Evolutionary conservation across 805 yeast genomes (phyloP).

Genomic region (Saccharomycopsis capsularis): DNA sequence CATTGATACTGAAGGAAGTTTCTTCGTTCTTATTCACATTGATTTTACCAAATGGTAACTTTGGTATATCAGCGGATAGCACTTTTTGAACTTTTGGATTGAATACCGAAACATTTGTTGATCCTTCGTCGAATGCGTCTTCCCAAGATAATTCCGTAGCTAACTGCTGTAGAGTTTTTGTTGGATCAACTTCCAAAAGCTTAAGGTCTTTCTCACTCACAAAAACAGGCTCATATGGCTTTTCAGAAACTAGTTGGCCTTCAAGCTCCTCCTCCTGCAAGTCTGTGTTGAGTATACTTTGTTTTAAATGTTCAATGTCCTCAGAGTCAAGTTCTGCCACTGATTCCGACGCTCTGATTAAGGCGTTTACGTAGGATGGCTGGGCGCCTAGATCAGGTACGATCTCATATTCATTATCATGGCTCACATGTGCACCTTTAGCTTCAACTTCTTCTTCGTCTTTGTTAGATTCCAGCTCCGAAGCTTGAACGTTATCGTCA

Average conservation of each 20-base stretch:
- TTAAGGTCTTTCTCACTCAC: conserved; percentile 40
- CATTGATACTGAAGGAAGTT: conserved; percentile 23
- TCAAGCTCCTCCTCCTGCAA: conserved; percentile 25
- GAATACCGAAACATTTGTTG: conserved; percentile 27
- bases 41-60: conserved; percentile 10
- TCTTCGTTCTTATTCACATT: conserved; percentile 20
- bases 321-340: conserved; percentile 4
- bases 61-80: conserved; percentile 11
- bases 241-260: conserved; percentile 45
- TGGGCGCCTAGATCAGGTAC: too few relatives aligned
- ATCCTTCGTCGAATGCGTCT: conserved; percentile 8
- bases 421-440: neutral
- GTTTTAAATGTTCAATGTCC: neutral
- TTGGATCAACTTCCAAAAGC: conserved; percentile 28
- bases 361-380: too few relatives aligned
- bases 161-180: conserved; percentile 22
- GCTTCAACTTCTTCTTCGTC: neutral
- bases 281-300: conserved; percentile 11
- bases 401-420: neutral
- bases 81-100: conserved; percentile 26
- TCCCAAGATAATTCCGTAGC: conserved; percentile 6
- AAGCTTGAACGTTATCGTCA: neutral
- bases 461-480: neutral
- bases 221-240: conserved; percentile 64
- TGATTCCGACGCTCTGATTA: neutral